These are phyloP conservation scores for Citrus sp. DNA, from an alignment of 345 rosid species.

Conservation along the genomic window DNA sequence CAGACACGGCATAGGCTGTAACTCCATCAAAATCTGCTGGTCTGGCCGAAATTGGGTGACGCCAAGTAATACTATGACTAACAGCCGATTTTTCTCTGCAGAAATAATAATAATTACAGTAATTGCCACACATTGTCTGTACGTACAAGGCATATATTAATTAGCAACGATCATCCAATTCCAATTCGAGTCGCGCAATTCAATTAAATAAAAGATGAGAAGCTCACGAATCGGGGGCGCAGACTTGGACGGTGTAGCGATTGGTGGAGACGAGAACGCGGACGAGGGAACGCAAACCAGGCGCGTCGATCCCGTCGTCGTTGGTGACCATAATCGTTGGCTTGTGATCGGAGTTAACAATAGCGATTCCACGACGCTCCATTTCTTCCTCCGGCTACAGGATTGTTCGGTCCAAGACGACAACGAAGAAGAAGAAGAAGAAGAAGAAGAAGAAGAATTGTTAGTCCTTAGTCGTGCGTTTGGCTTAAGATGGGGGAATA, in stretches of 20 bases:
- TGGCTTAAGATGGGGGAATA: background rate
- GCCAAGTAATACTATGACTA: constrained; percentile 85
- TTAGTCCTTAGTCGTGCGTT: background rate
- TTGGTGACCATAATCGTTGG: constrained; percentile 74
- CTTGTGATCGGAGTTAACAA: constrained; percentile 14
- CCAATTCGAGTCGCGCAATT: background rate
- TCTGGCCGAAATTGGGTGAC: constrained; percentile 57
- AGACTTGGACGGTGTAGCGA: constrained; percentile 63
- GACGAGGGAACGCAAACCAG: constrained; percentile 71
- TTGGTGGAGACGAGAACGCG: constrained; percentile 62
- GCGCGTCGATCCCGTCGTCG: constrained; percentile 96
- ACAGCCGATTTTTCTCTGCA: constrained; percentile 79
- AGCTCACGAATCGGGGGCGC: constrained; percentile 84
- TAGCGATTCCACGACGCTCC: background rate
- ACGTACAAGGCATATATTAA: background rate
- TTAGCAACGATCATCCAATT: no score
- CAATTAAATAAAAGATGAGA: background rate
- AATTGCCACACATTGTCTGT: background rate
- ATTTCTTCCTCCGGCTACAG: background rate
- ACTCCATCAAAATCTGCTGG: constrained; percentile 64
- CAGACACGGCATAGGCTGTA: constrained; percentile 70
- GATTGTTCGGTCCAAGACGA: no score
- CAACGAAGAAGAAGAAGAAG: no score
- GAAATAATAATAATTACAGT: background rate
- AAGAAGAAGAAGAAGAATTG: no score